Percentiles rank a stretch among this genome's conserved stretches.
Conservation (phyloP, 2,329 filamentous ascomycete species). For the Beauveria rudraprayagi region DNA sequence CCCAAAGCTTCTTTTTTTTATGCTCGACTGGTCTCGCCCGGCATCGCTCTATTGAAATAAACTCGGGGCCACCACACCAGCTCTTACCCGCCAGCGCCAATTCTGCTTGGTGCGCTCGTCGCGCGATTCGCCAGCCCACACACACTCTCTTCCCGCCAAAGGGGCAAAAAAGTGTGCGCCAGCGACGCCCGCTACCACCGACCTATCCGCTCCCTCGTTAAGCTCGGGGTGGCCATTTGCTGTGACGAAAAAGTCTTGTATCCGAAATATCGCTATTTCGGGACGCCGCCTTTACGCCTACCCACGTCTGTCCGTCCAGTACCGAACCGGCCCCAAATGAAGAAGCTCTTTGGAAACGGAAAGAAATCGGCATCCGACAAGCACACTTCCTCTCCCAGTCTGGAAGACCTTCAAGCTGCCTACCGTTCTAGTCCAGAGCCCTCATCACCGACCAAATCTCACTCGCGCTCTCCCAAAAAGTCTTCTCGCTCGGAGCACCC, state of each 20-base stretch:
- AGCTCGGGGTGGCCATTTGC: neutral
- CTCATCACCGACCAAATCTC: conserved; percentile 27
- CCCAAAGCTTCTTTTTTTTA: conserved; percentile 4
- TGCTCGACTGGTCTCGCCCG: neutral
- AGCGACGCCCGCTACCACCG: neutral
- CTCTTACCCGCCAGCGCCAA: neutral
- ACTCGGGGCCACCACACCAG: neutral
- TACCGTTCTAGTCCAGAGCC: conserved; percentile 30
- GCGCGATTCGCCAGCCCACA: conserved; percentile 7
- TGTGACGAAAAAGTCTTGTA: conserved; percentile 8
- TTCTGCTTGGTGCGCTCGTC: neutral
- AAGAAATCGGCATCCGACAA: conserved; percentile 35
- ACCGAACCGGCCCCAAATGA: conserved; percentile 34
- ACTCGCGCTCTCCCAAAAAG: conserved; percentile 30
- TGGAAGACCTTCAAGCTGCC: conserved; percentile 30
- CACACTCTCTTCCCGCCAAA: conserved; percentile 1
- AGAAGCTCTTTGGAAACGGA: conserved; percentile 40
- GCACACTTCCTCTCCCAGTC: conserved; percentile 25
- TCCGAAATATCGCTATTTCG: conserved; percentile 10
- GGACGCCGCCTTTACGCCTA: conserved; percentile 10
- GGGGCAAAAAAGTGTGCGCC: conserved; percentile 6
- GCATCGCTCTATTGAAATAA: conserved; percentile 5
- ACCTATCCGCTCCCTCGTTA: neutral
- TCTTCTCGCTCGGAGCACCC: conserved; percentile 22
- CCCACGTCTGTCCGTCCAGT: conserved; percentile 11